phyloP scores from a whole-genome alignment of 495 filamentous ascomycete species.

The Rostrohypoxylon terebratum region DNA sequence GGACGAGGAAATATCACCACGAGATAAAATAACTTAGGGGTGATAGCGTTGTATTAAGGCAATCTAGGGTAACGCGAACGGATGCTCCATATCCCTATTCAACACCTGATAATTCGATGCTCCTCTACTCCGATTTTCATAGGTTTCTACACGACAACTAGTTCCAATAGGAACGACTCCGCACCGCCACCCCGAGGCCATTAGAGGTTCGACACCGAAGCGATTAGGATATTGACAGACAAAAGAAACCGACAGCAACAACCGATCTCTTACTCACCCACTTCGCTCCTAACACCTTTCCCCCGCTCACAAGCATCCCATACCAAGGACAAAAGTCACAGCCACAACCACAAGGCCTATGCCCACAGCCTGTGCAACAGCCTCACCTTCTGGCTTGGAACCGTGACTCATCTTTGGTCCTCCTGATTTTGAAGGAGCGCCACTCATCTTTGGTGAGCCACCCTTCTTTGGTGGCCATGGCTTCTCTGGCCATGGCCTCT shows the following conservation, averaged over 20 bases:
- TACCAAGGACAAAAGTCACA: conserved; percentile 25
- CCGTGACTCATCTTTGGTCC: not conserved
- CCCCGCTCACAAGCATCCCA: not conserved
- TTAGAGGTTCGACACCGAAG: not conserved
- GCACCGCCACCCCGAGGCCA: not conserved
- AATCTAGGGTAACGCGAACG: conserved; percentile 14
- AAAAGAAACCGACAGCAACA: not conserved
- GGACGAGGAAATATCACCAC: not conserved
- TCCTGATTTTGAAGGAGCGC: not conserved
- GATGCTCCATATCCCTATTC: conserved; percentile 31
- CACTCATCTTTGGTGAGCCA: not conserved
- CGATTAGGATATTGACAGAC: not conserved
- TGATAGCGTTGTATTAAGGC: conserved; percentile 13
- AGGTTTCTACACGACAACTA: conserved; percentile 1
- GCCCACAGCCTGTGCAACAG: conserved; percentile 27
- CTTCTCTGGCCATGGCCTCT: too few species aligned
- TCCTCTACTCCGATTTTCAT: not conserved
- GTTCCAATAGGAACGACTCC: not conserved
- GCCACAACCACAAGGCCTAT: conserved; percentile 22
- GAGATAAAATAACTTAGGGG: not conserved
- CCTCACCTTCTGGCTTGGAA: conserved; percentile 8
- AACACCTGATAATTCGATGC: not conserved
- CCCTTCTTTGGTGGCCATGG: not conserved
- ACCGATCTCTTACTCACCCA: not conserved
- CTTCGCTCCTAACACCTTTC: not conserved